phyloP scores from a whole-genome alignment of 176 grass and related monocot species.

The Cenchrus purpureus region DNA sequence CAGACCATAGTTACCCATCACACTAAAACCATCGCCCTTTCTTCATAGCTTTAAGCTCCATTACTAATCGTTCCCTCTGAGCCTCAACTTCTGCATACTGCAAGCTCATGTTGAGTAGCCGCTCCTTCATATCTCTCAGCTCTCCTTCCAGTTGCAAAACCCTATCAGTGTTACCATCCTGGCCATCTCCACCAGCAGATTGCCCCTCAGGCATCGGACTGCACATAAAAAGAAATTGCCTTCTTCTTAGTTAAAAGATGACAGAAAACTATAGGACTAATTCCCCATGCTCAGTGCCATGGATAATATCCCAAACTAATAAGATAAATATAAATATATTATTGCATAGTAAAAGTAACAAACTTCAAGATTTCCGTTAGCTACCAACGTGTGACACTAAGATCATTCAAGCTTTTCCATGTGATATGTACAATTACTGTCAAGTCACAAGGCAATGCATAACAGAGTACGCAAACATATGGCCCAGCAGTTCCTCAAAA shows the following conservation, averaged over 20 bases:
- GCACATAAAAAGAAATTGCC: background rate
- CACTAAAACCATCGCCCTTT: slow-evolving; percentile 78
- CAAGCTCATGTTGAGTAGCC: slow-evolving; percentile 83
- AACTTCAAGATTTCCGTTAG: slow-evolving; percentile 5
- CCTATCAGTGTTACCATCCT: slow-evolving; percentile 35
- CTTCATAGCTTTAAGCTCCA: slow-evolving; percentile 84
- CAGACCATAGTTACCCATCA: slow-evolving; percentile 30
- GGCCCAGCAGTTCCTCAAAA: too few relatives aligned
- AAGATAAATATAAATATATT: background rate
- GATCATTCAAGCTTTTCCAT: background rate
- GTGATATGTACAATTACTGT: background rate
- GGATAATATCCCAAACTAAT: background rate
- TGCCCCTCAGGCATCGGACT: slow-evolving; percentile 41
- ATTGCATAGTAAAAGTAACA: background rate
- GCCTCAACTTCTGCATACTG: slow-evolving; percentile 93
- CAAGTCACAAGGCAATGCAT: slow-evolving; percentile 2
- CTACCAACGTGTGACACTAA: background rate
- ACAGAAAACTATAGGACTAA: background rate
- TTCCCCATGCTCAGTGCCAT: background rate
- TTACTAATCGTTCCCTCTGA: slow-evolving; percentile 80
- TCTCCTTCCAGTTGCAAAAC: slow-evolving; percentile 78
- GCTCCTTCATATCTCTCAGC: slow-evolving; percentile 85
- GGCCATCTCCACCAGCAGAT: slow-evolving; percentile 28
- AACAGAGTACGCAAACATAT: background rate
- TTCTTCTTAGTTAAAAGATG: slow-evolving; percentile 25